Base-by-base conservation (phyloP, 1,139 yeast species). In the Blastobotrys proliferans region DNA sequence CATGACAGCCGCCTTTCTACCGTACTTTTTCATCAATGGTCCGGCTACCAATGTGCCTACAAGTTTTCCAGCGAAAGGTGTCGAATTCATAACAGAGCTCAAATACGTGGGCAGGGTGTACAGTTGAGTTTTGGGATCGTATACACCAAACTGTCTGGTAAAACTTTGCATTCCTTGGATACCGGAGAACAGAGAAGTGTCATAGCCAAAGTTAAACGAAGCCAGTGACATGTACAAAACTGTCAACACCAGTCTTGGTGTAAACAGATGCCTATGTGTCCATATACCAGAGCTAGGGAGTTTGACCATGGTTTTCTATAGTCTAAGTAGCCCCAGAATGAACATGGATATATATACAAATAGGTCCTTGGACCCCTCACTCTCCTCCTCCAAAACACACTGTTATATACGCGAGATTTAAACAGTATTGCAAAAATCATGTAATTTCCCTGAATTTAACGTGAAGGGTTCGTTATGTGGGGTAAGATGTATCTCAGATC, bases 171-270 rank as follows among this genome's bases (percentile, higher is more conserved):
- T 46, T 3, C 33, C 48, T 24, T 41, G 45, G 6, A 46, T 28
- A 14, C 41, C 25, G 8, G 35, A 20, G 29, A 46, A 46, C 3
- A 38, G 25, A 13, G 41, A 22, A 21, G 40, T 31, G 32, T 46
- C 49, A 24, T 44, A 46, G n/a, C 49, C 48, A 18, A 39, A 45
- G 25, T 35, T 33, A 40, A 44, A 41, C 10, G 47, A 38, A 3
- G 39, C 47, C 27, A 44, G 29, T 6, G 47, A 41, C 39, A 44
- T 34, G 32, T 25, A 42, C 3, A 41, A 40, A 16, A 38, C 38
- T 5, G 38, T 40, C 17, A 41, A 36, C 6, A 37, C 32, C 17
- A 44, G 33, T 18, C 33, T 17, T 17, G 11, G 3, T n/a, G 42
- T 44, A 13, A 44, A 37, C 16, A 44, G 43, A 3, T 33, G 19